Conservation (phyloP, 805 yeast genomes). For the Kodamaea neixiangensis region DNA sequence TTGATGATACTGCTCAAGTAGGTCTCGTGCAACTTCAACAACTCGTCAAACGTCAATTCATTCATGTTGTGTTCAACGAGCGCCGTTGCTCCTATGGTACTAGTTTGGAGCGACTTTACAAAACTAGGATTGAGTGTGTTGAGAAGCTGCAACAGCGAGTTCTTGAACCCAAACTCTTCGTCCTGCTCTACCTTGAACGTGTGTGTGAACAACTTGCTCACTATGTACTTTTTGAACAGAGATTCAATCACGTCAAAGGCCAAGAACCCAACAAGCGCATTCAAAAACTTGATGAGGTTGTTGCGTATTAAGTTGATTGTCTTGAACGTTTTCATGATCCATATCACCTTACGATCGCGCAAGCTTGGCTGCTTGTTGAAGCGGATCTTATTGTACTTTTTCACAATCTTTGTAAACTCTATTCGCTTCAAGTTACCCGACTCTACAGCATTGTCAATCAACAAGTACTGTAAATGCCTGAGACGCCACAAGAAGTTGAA, state of each 20-base stretch:
- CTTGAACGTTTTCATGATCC: conserved; percentile 34
- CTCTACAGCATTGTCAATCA: conserved; percentile 38
- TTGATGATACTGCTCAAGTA: conserved; percentile 26
- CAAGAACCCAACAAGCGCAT: conserved; percentile 41
- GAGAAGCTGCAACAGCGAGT: conserved; percentile 14
- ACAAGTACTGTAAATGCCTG: conserved; percentile 57
- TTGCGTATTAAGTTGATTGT: conserved; percentile 39
- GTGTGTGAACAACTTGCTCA: conserved; percentile 24
- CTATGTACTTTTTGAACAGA: conserved; percentile 30
- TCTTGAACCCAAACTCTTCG: conserved; percentile 10
- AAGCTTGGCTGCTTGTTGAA: conserved; percentile 42
- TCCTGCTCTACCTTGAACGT: conserved; percentile 8
- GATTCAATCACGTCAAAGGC: conserved; percentile 49
- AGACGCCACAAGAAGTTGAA: conserved; percentile 87
- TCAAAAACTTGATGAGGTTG: conserved; percentile 44
- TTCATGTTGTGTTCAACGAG: conserved; percentile 18
- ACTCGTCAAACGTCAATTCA: conserved; percentile 51
- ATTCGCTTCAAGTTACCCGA: conserved; percentile 26
- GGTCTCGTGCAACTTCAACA: conserved; percentile 37
- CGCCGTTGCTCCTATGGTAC: conserved; percentile 1
- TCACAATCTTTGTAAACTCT: conserved; percentile 23
- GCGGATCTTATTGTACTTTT: conserved; percentile 16
- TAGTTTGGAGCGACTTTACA: conserved; percentile 9
- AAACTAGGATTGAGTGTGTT: conserved; percentile 15
- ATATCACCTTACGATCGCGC: conserved; percentile 25